Evolutionary conservation across 1,284 basidiomycete genomes (phyloP).

Genomic region (Pascua guehoae): DNA sequence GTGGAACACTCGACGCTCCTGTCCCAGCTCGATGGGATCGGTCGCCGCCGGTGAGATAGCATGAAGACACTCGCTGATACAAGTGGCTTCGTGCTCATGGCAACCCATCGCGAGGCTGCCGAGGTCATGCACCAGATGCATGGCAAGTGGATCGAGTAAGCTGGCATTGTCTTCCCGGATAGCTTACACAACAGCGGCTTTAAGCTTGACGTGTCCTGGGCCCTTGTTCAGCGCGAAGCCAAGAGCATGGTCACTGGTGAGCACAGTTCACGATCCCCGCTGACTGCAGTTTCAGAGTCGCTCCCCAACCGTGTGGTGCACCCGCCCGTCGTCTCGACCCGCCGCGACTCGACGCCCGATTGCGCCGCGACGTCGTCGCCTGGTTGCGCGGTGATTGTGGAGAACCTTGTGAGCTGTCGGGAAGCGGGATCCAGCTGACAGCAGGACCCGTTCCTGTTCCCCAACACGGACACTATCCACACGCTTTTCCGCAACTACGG

Average conservation of each 20-base stretch:
- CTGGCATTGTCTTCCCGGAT: not conserved
- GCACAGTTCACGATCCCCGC: not conserved
- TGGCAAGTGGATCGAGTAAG: conserved; percentile 38
- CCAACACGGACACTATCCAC: conserved; percentile 25
- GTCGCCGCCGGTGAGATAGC: conserved; percentile 28
- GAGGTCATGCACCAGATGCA: conserved; percentile 36
- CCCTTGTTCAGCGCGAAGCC: conserved; percentile 42
- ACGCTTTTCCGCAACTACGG: conserved; percentile 39
- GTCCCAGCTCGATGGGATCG: conserved; percentile 41
- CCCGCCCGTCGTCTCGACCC: conserved; percentile 28
- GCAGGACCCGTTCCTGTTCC: conserved; percentile 36
- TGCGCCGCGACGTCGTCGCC: conserved; percentile 19
- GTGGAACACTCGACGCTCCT: conserved; percentile 44
- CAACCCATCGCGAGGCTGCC: conserved; percentile 33
- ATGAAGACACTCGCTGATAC: not conserved
- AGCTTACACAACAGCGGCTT: conserved; percentile 29
- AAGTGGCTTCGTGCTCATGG: conserved; percentile 45
- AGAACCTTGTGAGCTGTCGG: conserved; percentile 33
- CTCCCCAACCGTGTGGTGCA: conserved; percentile 44
- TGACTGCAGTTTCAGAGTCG: conserved; percentile 7
- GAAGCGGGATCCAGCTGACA: conserved; percentile 5
- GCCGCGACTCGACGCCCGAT: conserved; percentile 22
- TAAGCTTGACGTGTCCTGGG: conserved; percentile 45
- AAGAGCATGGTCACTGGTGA: conserved; percentile 28
- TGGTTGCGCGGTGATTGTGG: conserved; percentile 34